Conservation (phyloP, 2,329 filamentous ascomycete genomes). For the Hymenoscyphus linearis region DNA sequence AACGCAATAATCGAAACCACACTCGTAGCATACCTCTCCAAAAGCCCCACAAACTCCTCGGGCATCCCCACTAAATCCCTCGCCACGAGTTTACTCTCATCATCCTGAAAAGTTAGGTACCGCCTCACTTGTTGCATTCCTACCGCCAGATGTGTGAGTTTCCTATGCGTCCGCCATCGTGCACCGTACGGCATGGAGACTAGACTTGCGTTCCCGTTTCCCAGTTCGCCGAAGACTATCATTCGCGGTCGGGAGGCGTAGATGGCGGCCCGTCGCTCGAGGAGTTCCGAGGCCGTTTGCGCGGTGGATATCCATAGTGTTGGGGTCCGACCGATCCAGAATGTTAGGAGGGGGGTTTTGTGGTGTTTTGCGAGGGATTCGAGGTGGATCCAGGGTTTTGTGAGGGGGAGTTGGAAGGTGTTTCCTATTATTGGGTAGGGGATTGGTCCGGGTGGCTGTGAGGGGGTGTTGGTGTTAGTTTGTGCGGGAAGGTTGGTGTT, state of each 20-base stretch:
- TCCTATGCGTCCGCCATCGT: conserved; percentile 21
- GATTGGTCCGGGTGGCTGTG: conserved; percentile 20
- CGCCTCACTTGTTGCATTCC: conserved; percentile 22
- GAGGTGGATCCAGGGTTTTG: conserved; percentile 23
- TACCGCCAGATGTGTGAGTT: conserved; percentile 22
- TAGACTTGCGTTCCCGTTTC: conserved; percentile 17
- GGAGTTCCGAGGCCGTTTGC: conserved; percentile 18
- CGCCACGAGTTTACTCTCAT: conserved; percentile 21
- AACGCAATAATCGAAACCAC: conserved; percentile 26
- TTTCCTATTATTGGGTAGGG: conserved; percentile 22
- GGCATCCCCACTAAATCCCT: conserved; percentile 18
- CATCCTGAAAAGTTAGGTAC: conserved; percentile 20
- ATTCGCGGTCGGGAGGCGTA: conserved; percentile 20
- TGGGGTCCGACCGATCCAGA: conserved; percentile 22
- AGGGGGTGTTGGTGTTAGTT: not conserved
- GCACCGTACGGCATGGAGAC: conserved; percentile 22
- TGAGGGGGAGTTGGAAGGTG: conserved; percentile 15
- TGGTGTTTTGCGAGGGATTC: conserved; percentile 19
- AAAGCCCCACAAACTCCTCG: conserved; percentile 19
- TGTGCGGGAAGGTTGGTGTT: too few species aligned
- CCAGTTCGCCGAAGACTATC: conserved; percentile 22
- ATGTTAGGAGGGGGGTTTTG: conserved; percentile 20
- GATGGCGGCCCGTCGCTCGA: conserved; percentile 21
- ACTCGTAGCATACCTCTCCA: conserved; percentile 22
- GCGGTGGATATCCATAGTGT: conserved; percentile 21